A percentile compares a stretch with the other conserved stretches of the same genome.
These are phyloP conservation scores for Lanzia echinophila DNA, from an alignment of 2,329 filamentous ascomycete genomes.

Conservation along the genomic window DNA sequence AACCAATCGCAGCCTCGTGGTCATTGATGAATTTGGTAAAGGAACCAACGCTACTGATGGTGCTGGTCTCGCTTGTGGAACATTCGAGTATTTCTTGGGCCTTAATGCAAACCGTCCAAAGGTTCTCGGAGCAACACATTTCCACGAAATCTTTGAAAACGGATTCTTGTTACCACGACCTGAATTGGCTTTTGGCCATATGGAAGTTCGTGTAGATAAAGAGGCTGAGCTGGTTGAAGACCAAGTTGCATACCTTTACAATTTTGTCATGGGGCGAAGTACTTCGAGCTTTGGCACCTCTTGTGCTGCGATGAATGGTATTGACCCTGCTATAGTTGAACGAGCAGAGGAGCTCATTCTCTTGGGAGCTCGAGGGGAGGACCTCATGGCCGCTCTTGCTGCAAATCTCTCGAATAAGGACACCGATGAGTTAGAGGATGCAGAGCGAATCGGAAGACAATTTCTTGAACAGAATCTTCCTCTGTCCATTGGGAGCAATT, in stretches of 20 bases:
- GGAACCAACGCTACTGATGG: conserved; percentile 54
- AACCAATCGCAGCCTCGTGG: conserved; percentile 68
- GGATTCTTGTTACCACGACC: conserved; percentile 46
- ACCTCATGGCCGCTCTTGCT: conserved; percentile 63
- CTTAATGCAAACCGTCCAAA: conserved; percentile 44
- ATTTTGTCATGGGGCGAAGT: conserved; percentile 59
- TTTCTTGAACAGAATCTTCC: conserved; percentile 43
- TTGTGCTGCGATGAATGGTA: conserved; percentile 82
- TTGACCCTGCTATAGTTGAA: conserved; percentile 63
- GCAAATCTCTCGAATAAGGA: conserved; percentile 60
- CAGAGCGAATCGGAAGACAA: conserved; percentile 52
- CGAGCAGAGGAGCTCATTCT: conserved; percentile 69
- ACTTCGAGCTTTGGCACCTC: conserved; percentile 76
- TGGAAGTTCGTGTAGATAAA: conserved; percentile 60
- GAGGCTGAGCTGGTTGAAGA: conserved; percentile 46
- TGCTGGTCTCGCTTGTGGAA: conserved; percentile 49
- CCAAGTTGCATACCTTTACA: conserved; percentile 70
- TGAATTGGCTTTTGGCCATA: conserved; percentile 56
- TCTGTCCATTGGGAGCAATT: conserved; percentile 13
- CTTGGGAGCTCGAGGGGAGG: conserved; percentile 64
- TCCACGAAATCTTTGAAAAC: conserved; percentile 66
- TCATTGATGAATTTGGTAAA: conserved; percentile 89
- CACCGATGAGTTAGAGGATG: conserved; percentile 57
- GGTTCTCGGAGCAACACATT: conserved; percentile 56
- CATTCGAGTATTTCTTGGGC: conserved; percentile 49